These are phyloP conservation scores for Ceratocystis eucalypticola DNA, from an alignment of 2,329 filamentous ascomycete species.

Conservation along the genomic window DNA sequence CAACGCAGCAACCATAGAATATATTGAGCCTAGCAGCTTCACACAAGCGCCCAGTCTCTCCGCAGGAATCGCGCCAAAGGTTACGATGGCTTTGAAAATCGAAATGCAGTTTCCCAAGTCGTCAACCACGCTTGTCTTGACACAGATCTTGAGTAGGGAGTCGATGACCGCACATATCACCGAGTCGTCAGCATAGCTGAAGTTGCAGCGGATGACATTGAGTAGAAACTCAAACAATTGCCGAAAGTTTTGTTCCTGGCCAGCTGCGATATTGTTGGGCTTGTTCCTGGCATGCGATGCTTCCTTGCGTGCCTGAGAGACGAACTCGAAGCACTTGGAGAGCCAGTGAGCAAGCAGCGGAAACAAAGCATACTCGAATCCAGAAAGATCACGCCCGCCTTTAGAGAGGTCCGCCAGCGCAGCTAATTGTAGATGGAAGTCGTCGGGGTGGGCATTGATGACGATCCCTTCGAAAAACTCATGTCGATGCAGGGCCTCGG, in stretches of 20 bases:
- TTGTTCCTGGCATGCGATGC: constrained; percentile 28
- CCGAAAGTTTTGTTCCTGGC: constrained; percentile 48
- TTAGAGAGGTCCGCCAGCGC: constrained; percentile 49
- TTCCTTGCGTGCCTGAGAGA: constrained; percentile 38
- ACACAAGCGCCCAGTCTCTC: constrained; percentile 51
- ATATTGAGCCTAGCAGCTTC: constrained; percentile 58
- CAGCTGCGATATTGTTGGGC: constrained; percentile 21
- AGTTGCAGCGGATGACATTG: constrained; percentile 63
- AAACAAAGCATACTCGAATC: constrained; percentile 54
- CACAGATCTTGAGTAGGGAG: constrained; percentile 51
- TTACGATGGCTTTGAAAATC: constrained; percentile 57
- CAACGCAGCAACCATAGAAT: constrained; percentile 48
- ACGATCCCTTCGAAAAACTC: constrained; percentile 53
- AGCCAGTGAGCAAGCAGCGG: constrained; percentile 51
- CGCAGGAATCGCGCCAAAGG: constrained; percentile 54
- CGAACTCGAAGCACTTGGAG: constrained; percentile 39
- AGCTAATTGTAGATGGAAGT: constrained; percentile 53
- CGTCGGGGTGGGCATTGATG: constrained; percentile 41
- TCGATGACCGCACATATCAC: constrained; percentile 49
- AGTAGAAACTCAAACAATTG: constrained; percentile 51
- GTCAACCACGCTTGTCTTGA: constrained; percentile 48
- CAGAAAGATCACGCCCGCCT: constrained; percentile 47
- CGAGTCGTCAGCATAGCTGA: constrained; percentile 50
- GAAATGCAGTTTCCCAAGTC: constrained; percentile 55
- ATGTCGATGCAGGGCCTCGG: constrained; percentile 52